Evolutionary conservation across 495 filamentous ascomycete genomes (phyloP).

Genomic region (Podospora comata): DNA sequence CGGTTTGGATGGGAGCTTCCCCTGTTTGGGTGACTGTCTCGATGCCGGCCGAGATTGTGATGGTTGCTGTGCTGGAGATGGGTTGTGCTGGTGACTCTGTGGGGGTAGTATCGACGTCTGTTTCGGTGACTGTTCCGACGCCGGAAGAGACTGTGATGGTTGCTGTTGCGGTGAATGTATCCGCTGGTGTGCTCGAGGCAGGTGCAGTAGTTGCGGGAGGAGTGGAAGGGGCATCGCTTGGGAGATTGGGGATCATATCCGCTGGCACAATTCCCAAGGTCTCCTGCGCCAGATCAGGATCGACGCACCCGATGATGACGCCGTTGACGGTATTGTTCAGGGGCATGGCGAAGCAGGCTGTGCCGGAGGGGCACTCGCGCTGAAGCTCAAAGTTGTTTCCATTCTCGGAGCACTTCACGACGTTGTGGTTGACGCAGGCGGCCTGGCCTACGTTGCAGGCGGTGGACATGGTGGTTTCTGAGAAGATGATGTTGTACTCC

Average conservation of each 20-base stretch:
- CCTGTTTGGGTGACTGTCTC: conserved; percentile 19
- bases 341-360: conserved; percentile 42
- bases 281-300: conserved; percentile 26
- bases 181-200: background rate
- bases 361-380: conserved; percentile 24
- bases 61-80: conserved; percentile 16
- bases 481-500: conserved; percentile 38
- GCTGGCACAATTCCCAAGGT: conserved; percentile 27
- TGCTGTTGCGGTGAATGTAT: background rate
- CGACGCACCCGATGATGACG: conserved; percentile 37
- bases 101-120: background rate
- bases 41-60: conserved; percentile 12
- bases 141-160: background rate
- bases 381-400: conserved; percentile 33
- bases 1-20: conserved; percentile 6
- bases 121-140: background rate
- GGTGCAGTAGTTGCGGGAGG: background rate
- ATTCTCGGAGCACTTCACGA: conserved; percentile 31
- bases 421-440: conserved; percentile 41
- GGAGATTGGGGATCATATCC: conserved; percentile 2
- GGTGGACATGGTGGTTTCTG: conserved; percentile 36
- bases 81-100: background rate
- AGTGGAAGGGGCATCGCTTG: background rate
- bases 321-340: conserved; percentile 39
- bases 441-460: conserved; percentile 38